Conservation (phyloP, 2,329 filamentous ascomycete genomes). For the Berkeleyomyces rouxiae region DNA sequence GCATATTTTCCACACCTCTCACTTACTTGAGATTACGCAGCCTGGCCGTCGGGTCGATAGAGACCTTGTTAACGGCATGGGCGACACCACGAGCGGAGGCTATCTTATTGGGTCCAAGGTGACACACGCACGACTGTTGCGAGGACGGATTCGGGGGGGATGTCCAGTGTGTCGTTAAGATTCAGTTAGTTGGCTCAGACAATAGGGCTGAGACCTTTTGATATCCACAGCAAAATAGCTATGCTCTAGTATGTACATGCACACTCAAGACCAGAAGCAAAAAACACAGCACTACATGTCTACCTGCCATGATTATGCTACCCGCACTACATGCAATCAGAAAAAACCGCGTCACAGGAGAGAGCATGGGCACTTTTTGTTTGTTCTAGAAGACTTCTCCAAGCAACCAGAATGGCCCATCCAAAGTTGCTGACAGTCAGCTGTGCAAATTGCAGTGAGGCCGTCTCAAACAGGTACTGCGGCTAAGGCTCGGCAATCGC, state of each 20-base stretch:
- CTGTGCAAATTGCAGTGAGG: background rate
- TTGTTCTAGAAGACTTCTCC: too few species aligned
- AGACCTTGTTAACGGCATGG: slow-evolving; percentile 28
- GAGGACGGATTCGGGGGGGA: slow-evolving; percentile 49
- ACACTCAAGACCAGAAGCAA: too few species aligned
- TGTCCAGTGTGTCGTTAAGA: slow-evolving; percentile 39
- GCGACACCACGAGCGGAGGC: slow-evolving; percentile 28
- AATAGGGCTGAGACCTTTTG: background rate
- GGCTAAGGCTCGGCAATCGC: background rate
- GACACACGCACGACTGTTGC: slow-evolving; percentile 63
- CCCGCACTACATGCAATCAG: too few species aligned
- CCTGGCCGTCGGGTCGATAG: slow-evolving; percentile 30
- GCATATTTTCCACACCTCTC: slow-evolving; percentile 63
- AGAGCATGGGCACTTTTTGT: too few species aligned
- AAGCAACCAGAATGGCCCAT: background rate
- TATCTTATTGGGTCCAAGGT: slow-evolving; percentile 73
- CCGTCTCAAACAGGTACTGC: background rate
- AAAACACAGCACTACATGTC: too few species aligned
- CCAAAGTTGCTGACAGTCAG: background rate
- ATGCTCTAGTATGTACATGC: background rate
- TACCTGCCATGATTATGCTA: too few species aligned
- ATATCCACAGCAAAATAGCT: background rate
- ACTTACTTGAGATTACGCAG: slow-evolving; percentile 42
- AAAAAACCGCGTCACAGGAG: too few species aligned
- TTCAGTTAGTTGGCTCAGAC: background rate